Evolutionary conservation across 768 basidiomycete species (phyloP).

Genomic region (Trametes coccinea): DNA sequence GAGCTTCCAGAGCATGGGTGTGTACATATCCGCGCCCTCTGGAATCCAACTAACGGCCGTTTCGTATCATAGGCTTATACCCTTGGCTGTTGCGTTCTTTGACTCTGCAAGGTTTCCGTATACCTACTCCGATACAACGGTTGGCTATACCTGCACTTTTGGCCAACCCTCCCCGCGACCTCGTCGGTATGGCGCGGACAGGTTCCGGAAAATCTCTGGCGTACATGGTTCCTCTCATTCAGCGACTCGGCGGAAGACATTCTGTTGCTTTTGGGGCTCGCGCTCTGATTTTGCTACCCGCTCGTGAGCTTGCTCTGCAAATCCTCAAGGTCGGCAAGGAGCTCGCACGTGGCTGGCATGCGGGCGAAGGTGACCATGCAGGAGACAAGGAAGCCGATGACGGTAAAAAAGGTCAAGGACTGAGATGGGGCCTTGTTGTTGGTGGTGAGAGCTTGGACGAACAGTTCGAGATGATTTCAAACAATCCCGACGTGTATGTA

Average conservation of each 20-base stretch:
- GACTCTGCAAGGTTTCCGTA: slow-evolving; percentile 89
- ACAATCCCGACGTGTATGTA: slow-evolving; percentile 92
- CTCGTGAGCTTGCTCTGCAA: slow-evolving; percentile 93
- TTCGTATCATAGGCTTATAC: slow-evolving; percentile 60
- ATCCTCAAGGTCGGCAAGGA: slow-evolving; percentile 94
- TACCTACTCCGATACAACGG: slow-evolving; percentile 96
- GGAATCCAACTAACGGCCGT: slow-evolving; percentile 2
- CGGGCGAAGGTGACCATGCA: slow-evolving; percentile 63
- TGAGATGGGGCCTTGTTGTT: slow-evolving; percentile 93
- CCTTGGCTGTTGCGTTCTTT: slow-evolving; percentile 83
- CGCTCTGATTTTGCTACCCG: slow-evolving; percentile 86
- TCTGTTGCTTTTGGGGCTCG: slow-evolving; percentile 79
- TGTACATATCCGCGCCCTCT: slow-evolving; percentile 28
- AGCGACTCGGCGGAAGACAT: slow-evolving; percentile 82
- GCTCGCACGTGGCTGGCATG: slow-evolving; percentile 79
- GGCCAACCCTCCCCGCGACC: slow-evolving; percentile 80
- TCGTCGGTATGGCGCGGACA: slow-evolving; percentile 98
- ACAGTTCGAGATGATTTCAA: slow-evolving; percentile 94
- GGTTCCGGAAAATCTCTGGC: slow-evolving; percentile 98
- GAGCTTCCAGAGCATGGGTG: slow-evolving; percentile 96
- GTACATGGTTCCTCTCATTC: slow-evolving; percentile 90
- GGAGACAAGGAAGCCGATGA: slow-evolving; percentile 60
- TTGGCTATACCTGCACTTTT: slow-evolving; percentile 85
- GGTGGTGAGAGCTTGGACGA: slow-evolving; percentile 95
- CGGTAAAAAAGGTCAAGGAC: slow-evolving; percentile 54